These are phyloP conservation scores for Leptographium wingfieldii DNA, from an alignment of 2,329 filamentous ascomycete genomes.

Conservation along the genomic window DNA sequence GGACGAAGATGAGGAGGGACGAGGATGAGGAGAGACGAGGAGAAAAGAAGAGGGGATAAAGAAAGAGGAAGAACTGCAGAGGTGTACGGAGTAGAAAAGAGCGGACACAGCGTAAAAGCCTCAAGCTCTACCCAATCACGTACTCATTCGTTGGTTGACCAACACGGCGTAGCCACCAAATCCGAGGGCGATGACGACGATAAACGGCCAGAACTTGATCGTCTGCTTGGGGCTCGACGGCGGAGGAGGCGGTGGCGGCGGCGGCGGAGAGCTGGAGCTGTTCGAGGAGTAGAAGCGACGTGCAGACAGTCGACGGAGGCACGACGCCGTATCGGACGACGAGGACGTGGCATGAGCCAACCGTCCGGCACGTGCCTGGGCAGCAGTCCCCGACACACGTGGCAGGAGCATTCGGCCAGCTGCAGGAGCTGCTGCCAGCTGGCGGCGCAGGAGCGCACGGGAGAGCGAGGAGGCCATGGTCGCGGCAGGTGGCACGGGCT, in stretches of 20 bases:
- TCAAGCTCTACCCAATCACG: constrained; percentile 20
- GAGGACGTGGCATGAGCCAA: not conserved
- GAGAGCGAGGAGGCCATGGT: not conserved
- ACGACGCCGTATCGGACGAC: not conserved
- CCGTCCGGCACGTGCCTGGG: not conserved
- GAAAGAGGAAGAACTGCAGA: no score
- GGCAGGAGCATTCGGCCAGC: not conserved
- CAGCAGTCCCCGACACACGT: not conserved
- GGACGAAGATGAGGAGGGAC: no score
- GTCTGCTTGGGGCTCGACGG: constrained; percentile 1
- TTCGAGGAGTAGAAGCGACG: not conserved
- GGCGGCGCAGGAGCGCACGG: not conserved
- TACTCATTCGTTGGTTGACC: constrained; percentile 30
- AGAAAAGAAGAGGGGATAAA: no score
- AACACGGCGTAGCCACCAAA: constrained; percentile 37
- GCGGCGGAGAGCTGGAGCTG: constrained; percentile 2
- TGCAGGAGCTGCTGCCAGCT: not conserved
- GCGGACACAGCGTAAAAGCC: no score
- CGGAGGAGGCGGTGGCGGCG: constrained; percentile 10
- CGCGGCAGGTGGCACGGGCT: not conserved
- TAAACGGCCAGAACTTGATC: constrained; percentile 48
- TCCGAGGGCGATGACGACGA: constrained; percentile 34
- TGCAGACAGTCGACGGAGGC: not conserved
- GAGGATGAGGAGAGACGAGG: no score
- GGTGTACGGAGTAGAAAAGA: no score